Evolutionary conservation across 805 yeast species (phyloP), one percentile per base, ranked within the genome.

Genomic region (Suhomyces emberorum): DNA sequence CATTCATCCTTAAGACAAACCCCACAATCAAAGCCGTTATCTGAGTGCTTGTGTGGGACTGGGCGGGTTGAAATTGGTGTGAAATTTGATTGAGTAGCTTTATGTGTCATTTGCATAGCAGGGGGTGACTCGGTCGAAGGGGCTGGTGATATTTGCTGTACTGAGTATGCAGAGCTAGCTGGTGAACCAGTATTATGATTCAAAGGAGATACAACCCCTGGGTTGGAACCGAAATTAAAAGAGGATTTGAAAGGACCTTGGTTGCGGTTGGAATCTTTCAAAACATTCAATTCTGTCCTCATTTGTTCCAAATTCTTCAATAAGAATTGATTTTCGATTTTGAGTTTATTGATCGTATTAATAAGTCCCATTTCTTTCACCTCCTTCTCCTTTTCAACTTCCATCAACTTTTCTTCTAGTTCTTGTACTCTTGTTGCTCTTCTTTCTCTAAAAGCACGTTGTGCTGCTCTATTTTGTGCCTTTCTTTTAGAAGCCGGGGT

Each of bases 401-500:
- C 84, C 54, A 73, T 64, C 38, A 83, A 69, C 58, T 77, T 79
- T 34, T 72, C 76, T 55, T 87, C 95, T 37, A 89, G 67, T 54
- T 84, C 95, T 40, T 78, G 79, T 6, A 88, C 86, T 34, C 88
- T 65, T 21, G 84, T 83, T 14, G 96, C 95, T 49, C 95, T 67
- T 46, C 96, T 71, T 57, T 88, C 95, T 46, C 96, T 66, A 63
- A 87, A 86, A 2, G 97, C 95, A 39, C 95, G 56, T 66, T 89
- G 95, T 15, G 96, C 95, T n/a, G 93, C 95, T 40, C 96, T 67
- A 55, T 88, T 88, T 59, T 85, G 96, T 3, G 95, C 95, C 59
- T 87, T 87, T 36, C 96, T 66, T 57, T 86, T 85, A 15, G 83
- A 78, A 1, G 89, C 88, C 0, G 95, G 95, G 0, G 89, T 77